Percentiles rank a stretch among this genome's conserved stretches.
These are phyloP conservation scores for Candida sonorensis DNA, from an alignment of 805 yeast genomes.

Conservation along the genomic window DNA sequence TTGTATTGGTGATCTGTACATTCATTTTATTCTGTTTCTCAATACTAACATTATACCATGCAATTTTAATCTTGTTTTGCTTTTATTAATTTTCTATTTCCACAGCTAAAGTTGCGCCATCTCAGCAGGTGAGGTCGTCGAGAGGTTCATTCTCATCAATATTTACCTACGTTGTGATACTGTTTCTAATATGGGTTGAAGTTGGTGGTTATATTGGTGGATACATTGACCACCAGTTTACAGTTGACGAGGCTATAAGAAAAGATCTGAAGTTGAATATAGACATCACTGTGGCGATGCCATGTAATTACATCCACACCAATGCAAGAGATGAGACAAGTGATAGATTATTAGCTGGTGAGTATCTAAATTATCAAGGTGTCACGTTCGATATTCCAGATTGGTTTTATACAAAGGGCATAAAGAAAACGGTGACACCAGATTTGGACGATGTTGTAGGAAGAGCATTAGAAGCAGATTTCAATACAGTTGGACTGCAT, in stretches of 20 bases:
- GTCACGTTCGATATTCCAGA: conserved; percentile 48
- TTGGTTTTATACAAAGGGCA: conserved; percentile 36
- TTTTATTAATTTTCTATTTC: too few species aligned
- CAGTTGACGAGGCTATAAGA: conserved; percentile 56
- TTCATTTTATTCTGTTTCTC: background rate
- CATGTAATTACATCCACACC: conserved; percentile 70
- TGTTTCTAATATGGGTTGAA: conserved; percentile 76
- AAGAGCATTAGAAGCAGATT: conserved; percentile 62
- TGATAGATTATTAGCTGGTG: conserved; percentile 74
- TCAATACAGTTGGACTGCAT: conserved; percentile 36
- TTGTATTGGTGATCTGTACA: too few species aligned
- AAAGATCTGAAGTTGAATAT: conserved; percentile 63
- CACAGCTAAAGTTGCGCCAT: conserved; percentile 59
- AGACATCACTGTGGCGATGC: conserved; percentile 77
- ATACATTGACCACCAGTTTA: conserved; percentile 65
- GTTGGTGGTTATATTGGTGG: conserved; percentile 84
- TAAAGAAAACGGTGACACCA: conserved; percentile 42
- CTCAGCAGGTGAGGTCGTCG: conserved; percentile 64
- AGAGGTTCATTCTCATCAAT: conserved; percentile 75
- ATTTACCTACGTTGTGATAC: conserved; percentile 49
- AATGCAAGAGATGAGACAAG: conserved; percentile 71
- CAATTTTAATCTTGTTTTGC: too few species aligned
- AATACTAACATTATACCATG: too few species aligned
- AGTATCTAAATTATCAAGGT: conserved; percentile 67
- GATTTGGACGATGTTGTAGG: conserved; percentile 61